Conservation (phyloP, 768 basidiomycete species). For the Kwoniella botswanensis region DNA sequence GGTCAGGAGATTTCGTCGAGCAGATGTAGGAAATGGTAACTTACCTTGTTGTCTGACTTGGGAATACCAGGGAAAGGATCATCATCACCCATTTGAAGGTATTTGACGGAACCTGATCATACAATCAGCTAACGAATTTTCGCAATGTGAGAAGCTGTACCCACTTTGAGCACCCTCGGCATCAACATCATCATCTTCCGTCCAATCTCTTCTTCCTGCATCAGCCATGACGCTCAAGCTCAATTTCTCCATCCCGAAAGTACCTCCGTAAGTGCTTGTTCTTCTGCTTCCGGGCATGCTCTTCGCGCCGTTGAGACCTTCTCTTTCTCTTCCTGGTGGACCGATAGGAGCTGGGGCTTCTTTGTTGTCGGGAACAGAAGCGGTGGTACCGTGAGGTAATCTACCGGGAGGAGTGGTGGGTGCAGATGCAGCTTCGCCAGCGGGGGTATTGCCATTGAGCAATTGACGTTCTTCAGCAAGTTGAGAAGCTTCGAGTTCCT, state of each 20-base stretch:
- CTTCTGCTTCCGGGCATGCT: constrained; percentile 56
- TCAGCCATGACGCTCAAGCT: constrained; percentile 53
- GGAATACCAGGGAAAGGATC: constrained; percentile 73
- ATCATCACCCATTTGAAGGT: constrained; percentile 76
- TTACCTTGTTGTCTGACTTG: constrained; percentile 40
- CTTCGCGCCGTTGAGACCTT: constrained; percentile 49
- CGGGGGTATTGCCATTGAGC: constrained; percentile 65
- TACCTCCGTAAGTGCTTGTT: constrained; percentile 45
- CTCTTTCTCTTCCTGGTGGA: constrained; percentile 35
- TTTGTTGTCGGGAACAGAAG: constrained; percentile 58
- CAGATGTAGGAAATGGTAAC: not conserved
- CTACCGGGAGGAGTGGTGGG: constrained; percentile 52
- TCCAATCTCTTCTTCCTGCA: constrained; percentile 31
- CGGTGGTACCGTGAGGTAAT: constrained; percentile 67
- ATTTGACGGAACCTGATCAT: constrained; percentile 51
- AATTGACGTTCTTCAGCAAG: constrained; percentile 62
- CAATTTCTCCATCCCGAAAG: constrained; percentile 57
- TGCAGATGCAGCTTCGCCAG: constrained; percentile 41
- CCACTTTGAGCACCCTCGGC: constrained; percentile 53
- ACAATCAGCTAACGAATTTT: not conserved
- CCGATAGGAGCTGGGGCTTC: constrained; percentile 46
- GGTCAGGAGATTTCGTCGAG: constrained; percentile 7
- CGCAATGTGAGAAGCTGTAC: constrained; percentile 3
- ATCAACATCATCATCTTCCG: constrained; percentile 54
- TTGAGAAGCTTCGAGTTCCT: constrained; percentile 87